Evolutionary conservation across 345 rosid genomes (phyloP), one percentile per base, ranked within the genome.

Genomic region (Firmiana major): DNA sequence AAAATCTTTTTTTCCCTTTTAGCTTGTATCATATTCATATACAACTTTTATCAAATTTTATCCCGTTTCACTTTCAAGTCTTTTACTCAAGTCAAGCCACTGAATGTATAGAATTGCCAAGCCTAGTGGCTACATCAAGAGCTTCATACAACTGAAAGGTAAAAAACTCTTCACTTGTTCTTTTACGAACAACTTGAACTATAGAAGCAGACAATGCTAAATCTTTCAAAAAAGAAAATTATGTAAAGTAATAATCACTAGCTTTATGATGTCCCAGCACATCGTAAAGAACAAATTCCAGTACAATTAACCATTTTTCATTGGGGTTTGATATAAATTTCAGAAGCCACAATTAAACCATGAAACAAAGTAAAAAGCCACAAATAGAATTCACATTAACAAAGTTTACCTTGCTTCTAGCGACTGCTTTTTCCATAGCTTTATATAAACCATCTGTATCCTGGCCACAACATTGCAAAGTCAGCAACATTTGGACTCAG

Each of bases 381-480:
- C 38, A 64, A 5, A 36, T 38, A 31, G 36, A 36, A 46, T 42
- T 53, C 69, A 12, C 48, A 53, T n/a, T 63, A 69, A 48, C 21
- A 59, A 28, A 68, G 64, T 67, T 84, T 85, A 90, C 97, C 92
- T 91, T 89, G 73, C 87, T 85, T 86, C 87, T 80, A 54, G 84
- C 84, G 77, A 90, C 75, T 48, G 89, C 91, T 66, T 84, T 84
- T 81, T 71, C 86, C 90, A 88, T 82, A 79, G 92, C 97, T 75
- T 86, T 80, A 81, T 78, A 75, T 78, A 91, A 82, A 80, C 84
- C 87, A 77, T 87, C 92, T 79, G 91, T 84, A 81, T 87, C 97
- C 93, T 91, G 97, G 76, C 81, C 92, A 90, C 81, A 90, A 87
- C 87, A 90, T 84, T 86, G 92, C 85, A 91, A 87, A 89, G 90